A percentile compares a stretch with the other conserved stretches of the same genome.
phyloP scores from a whole-genome alignment of 2,329 filamentous ascomycete genomes.

The Ceratocystis diversiconidia region DNA sequence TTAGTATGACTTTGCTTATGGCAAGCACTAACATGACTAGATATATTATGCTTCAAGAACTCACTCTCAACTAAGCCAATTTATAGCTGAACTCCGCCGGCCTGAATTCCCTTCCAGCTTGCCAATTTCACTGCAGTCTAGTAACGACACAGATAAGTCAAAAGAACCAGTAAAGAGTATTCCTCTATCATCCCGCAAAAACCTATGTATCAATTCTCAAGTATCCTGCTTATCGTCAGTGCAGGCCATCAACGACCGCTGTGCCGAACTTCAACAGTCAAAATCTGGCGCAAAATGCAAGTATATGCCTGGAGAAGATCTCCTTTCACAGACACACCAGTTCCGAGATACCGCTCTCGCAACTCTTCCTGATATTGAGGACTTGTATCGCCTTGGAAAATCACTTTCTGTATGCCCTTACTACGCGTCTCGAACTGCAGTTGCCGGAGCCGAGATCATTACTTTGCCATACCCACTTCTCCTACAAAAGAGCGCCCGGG shows the following conservation, averaged over 20 bases:
- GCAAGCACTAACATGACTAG: slow-evolving; percentile 28
- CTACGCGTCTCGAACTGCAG: slow-evolving; percentile 77
- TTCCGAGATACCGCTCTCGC: slow-evolving; percentile 80
- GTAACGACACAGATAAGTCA: slow-evolving; percentile 2
- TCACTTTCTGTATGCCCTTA: slow-evolving; percentile 79
- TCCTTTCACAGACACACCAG: slow-evolving; percentile 53
- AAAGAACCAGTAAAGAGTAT: slow-evolving; percentile 54
- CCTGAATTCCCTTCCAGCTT: slow-evolving; percentile 65
- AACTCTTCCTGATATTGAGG: slow-evolving; percentile 83
- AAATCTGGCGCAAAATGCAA: slow-evolving; percentile 53
- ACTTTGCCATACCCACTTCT: slow-evolving; percentile 86
- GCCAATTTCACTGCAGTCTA: slow-evolving; percentile 28
- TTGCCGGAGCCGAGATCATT: slow-evolving; percentile 76
- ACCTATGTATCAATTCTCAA: slow-evolving; percentile 75
- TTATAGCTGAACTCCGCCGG: slow-evolving; percentile 66
- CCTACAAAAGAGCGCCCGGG: slow-evolving; percentile 71
- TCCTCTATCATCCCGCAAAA: slow-evolving; percentile 72
- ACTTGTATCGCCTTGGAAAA: slow-evolving; percentile 64
- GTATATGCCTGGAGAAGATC: slow-evolving; percentile 66
- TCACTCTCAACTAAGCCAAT: slow-evolving; percentile 82
- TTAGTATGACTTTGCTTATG: not conserved
- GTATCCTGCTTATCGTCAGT: slow-evolving; percentile 57
- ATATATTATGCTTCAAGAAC: slow-evolving; percentile 89
- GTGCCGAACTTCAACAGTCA: slow-evolving; percentile 71
- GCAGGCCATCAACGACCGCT: slow-evolving; percentile 84